These are phyloP conservation scores for Cyberlindnera maclurae DNA, from an alignment of 805 yeast species.

Conservation along the genomic window DNA sequence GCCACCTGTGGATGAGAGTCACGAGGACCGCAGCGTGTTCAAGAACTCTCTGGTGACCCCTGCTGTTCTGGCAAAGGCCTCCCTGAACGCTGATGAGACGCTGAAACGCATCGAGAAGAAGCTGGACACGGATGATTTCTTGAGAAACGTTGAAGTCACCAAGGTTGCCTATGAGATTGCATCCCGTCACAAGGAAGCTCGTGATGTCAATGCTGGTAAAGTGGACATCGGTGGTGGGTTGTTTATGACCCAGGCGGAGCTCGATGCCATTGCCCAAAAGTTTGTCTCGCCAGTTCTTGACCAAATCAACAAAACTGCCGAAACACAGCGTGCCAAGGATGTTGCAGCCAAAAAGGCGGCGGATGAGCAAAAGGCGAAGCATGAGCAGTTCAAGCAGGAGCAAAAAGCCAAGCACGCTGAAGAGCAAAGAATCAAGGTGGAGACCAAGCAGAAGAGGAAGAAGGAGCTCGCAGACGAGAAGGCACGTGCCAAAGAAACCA, in stretches of 20 bases:
- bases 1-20: conserved; percentile 34
- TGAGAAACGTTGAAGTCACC: conserved; percentile 49
- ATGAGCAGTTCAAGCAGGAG: conserved; percentile 34
- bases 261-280: conserved; percentile 70
- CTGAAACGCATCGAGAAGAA: conserved; percentile 34
- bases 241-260: conserved; percentile 64
- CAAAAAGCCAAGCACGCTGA: conserved; percentile 33
- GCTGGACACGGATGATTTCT: conserved; percentile 33
- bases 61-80: conserved; percentile 44
- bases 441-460: conserved; percentile 33
- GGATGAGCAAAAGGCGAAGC: conserved; percentile 31
- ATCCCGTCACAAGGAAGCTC: conserved; percentile 54
- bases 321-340: conserved; percentile 56
- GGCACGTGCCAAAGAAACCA: conserved; percentile 26
- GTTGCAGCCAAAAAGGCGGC: conserved; percentile 31
- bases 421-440: conserved; percentile 40
- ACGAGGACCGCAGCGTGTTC: conserved; percentile 33
- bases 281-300: conserved; percentile 78
- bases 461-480: conserved; percentile 30
- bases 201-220: conserved; percentile 43
- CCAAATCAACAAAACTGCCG: conserved; percentile 66
- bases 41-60: conserved; percentile 32
- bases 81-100: conserved; percentile 38
- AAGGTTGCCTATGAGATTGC: conserved; percentile 74
- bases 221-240: conserved; percentile 86